Base-by-base conservation (phyloP, 305 asterid genomes). In the Andrographis paniculata region DNA sequence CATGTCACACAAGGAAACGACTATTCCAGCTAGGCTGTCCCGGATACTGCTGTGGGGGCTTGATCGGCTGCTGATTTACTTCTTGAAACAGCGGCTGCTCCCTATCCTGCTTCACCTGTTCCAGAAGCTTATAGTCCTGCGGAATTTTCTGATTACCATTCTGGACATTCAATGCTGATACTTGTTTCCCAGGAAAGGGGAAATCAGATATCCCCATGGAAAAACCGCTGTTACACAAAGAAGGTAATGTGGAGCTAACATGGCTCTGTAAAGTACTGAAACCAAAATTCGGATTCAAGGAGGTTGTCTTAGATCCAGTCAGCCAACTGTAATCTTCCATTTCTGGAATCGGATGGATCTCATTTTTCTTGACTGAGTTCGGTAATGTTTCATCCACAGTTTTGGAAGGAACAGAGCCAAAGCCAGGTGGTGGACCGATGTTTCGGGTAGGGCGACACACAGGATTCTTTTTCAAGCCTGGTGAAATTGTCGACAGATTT, bases 381-480 rank as follows among this genome's bases (percentile, higher is more conserved):
- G 60, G 59, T 51, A 60, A 30, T 33, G 80, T 56, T 50, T 84
- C 95, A 23, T 78, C 93, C 17, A 61, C 55, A 35, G 35, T 66
- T 82, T 76, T 85, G 47, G 82, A 62, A 60, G 84, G 84, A 58
- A 66, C 69, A 54, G 91, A 70, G 47, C 92, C 88, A 74, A 89
- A 89, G 38, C 98, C 98, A 63, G 95, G 98, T 15, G 98, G 98
- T 10, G 95, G 98, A 60, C 98, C 98, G 49, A 73, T 38, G 56
- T 74, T 95, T 64, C 95, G 71, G 40, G 70, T 69, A 48, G 98
- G 94, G 40, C 94, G 76, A 62, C 94, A 68, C 58, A 85, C 93
- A 11, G 94, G 95, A 61, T 69, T 82, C 77, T 85, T 89, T 79
- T 78, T 89, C 56, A 69, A 9, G 23, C 87, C 79, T 16, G 76